Percentiles rank a stretch among this genome's conserved stretches.
Evolutionary conservation across 1,139 yeast genomes (phyloP).

Genomic region (Pichia kudriavzevii): DNA sequence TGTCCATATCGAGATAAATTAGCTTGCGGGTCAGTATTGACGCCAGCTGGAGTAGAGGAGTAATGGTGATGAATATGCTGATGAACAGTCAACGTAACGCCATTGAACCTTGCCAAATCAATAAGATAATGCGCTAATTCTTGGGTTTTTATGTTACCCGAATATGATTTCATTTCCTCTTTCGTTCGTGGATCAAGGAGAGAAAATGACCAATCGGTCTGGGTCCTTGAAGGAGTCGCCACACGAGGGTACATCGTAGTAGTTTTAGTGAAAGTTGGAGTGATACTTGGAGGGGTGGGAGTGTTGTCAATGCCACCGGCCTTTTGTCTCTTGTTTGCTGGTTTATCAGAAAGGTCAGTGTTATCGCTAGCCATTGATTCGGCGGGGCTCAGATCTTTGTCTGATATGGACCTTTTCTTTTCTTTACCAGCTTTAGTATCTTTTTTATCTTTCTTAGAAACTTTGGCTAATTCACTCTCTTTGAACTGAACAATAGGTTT

Average conservation of each 20-base stretch:
- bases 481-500: conserved; percentile 12
- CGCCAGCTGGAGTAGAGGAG: conserved; percentile 34
- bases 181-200: conserved; percentile 25
- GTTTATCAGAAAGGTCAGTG: too few relatives aligned
- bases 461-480: conserved; percentile 2
- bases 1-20: conserved; percentile 56
- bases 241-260: conserved; percentile 11
- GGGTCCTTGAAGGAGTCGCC: conserved; percentile 21
- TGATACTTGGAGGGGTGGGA: not conserved
- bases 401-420: too few relatives aligned
- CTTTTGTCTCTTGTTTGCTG: not conserved
- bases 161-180: conserved; percentile 25
- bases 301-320: not conserved
- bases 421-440: not conserved
- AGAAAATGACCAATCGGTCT: conserved; percentile 26
- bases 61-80: conserved; percentile 79
- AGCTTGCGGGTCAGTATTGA: conserved; percentile 42
- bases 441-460: not conserved
- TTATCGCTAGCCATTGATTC: too few relatives aligned
- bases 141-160: conserved; percentile 45
- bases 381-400: too few relatives aligned
- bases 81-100: conserved; percentile 63
- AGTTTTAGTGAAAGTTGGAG: not conserved
- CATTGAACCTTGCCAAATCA: conserved; percentile 52
- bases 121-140: conserved; percentile 50